Percentiles rank a stretch among this genome's conserved stretches.
These are phyloP conservation scores for Amborella trichopoda DNA, from an alignment of 164 flowering plant genomes.

Conservation along the genomic window DNA sequence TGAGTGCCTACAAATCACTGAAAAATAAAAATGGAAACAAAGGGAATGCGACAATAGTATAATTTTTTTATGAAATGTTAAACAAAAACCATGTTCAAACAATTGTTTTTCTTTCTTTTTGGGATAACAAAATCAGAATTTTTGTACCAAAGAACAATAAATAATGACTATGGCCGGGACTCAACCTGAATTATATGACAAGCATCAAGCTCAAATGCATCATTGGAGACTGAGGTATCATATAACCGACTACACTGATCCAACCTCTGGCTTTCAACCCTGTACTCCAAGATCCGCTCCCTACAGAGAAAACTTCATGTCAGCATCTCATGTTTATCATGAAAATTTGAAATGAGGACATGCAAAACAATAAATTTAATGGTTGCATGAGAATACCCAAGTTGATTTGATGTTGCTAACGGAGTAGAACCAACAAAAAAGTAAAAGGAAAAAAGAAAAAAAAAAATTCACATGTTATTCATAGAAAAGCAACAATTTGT, in stretches of 20 bases:
- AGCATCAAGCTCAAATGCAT: slow-evolving; percentile 81
- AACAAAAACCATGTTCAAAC: background rate
- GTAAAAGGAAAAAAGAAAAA: background rate
- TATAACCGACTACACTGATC: slow-evolving; percentile 92
- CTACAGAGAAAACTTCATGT: too few relatives aligned
- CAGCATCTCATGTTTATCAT: too few relatives aligned
- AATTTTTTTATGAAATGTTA: background rate
- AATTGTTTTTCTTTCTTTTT: background rate
- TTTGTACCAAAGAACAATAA: background rate
- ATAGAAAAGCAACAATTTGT: background rate
- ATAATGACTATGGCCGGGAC: background rate
- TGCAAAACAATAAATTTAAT: too few relatives aligned
- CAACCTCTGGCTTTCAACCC: slow-evolving; percentile 83
- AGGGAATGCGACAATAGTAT: background rate
- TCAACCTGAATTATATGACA: slow-evolving; percentile 71
- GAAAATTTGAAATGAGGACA: too few relatives aligned
- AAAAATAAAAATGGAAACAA: too few relatives aligned
- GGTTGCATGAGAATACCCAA: too few relatives aligned
- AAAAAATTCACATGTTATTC: background rate
- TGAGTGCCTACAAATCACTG: too few relatives aligned
- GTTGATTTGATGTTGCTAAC: background rate
- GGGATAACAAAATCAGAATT: background rate
- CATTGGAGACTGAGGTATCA: slow-evolving; percentile 80
- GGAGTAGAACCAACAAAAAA: background rate
- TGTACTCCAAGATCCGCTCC: slow-evolving; percentile 73